Base-by-base conservation (phyloP, 169 alveolate genomes). In the Eimeria necatrix region DNA sequence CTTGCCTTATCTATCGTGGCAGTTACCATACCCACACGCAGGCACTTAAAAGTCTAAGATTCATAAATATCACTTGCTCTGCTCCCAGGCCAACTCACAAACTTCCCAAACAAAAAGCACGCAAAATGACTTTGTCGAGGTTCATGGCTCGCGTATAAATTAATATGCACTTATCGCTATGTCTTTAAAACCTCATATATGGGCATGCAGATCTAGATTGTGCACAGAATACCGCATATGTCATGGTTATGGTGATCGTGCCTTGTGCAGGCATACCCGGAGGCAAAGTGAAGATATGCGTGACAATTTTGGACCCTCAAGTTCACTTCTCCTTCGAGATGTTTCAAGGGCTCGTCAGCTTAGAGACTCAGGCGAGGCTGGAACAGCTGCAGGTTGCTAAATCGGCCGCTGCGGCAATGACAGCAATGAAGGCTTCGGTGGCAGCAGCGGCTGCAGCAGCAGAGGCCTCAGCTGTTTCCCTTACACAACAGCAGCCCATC, bases 301-400 rank as follows among this genome's bases (percentile, higher is more conserved):
- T 80, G 89, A 80, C 89, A 20, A 80, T 80, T 80, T 80, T 52
- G 60, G 95, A 91, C n/a, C 95, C 95, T 8, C 95, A 91, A 68
- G 91, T 91, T 20, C 95, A 91, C 53, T 91, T 91, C 56, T 91
- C 95, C n/a, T 91, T 91, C 22, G 95, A 91, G 41, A 91, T 91
- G 64, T 91, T 91, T 59, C 95, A 91, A 74, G 95, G 95, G 41
- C 91, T 91, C 41, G 95, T 80, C 7, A 80, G 89, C 70, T 32
- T 91, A 81, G 91, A 91, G 83, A 76, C 85, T 64, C 89, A 61
- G 78, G 74, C 95, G 5, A 61, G 95, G 52, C 83, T 91, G 49
- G 95, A 74, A 48, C 91, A 48, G 95, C 95, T 41, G 18, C 89
- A 10, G 53, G 89, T 83, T 24, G 10, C 90, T 46, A 41, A 74